These are phyloP conservation scores for Triticum monococcum DNA, from an alignment of 176 grass and related monocot genomes.

Conservation along the genomic window DNA sequence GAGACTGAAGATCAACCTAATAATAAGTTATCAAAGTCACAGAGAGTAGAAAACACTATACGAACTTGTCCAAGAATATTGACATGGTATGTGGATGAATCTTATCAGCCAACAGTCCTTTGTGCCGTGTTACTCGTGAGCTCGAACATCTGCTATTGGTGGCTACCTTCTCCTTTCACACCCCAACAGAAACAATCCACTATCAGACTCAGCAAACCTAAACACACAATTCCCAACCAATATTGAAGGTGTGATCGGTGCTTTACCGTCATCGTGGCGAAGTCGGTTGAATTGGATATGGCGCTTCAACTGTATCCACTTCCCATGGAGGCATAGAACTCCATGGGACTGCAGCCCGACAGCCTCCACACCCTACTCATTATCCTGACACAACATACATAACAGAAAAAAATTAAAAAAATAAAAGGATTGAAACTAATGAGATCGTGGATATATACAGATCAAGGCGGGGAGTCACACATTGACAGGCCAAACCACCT, in stretches of 20 bases:
- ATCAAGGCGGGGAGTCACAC: no score
- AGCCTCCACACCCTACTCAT: no score
- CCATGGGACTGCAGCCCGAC: neutral
- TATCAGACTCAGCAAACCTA: neutral
- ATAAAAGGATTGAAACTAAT: no score
- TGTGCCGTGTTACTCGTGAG: neutral
- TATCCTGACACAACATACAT: no score
- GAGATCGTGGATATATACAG: no score
- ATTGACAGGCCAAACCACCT: no score
- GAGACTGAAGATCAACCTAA: neutral
- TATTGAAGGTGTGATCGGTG: neutral
- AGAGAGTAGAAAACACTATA: neutral
- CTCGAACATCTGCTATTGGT: no score
- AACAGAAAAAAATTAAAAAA: no score
- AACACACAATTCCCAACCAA: neutral
- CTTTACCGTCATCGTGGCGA: neutral
- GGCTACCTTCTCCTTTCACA: neutral
- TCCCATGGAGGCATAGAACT: neutral
- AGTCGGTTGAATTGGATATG: neutral
- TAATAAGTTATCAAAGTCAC: no score
- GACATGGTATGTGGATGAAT: neutral
- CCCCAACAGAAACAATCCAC: neutral
- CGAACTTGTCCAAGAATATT: neutral
- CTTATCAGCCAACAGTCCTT: neutral
- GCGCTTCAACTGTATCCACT: neutral